Evolutionary conservation across 495 filamentous ascomycete genomes (phyloP).

Genomic region (Xanthoparmelia taractica): DNA sequence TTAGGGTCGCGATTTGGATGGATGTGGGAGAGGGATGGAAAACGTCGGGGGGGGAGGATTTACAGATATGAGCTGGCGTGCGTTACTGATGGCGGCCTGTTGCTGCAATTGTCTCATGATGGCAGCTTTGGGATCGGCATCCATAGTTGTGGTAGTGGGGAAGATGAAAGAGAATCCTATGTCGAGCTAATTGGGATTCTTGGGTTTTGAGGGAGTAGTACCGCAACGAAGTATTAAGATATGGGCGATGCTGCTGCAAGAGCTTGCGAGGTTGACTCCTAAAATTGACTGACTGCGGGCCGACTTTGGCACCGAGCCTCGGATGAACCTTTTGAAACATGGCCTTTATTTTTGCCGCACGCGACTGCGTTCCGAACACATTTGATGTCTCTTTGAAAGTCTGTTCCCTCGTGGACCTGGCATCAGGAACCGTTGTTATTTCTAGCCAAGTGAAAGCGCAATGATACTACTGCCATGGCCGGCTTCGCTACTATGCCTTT

Average conservation of each 20-base stretch:
- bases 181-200: no score
- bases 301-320: slow-evolving; percentile 7
- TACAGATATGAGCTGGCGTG: slow-evolving; percentile 67
- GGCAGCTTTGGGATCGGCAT: slow-evolving; percentile 52
- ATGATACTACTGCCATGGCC: slow-evolving; percentile 19
- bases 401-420: slow-evolving; percentile 1
- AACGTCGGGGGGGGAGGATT: slow-evolving; percentile 17
- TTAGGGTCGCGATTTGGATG: background rate
- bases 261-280: no score
- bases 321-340: slow-evolving; percentile 9
- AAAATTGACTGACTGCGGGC: slow-evolving; percentile 2
- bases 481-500: slow-evolving; percentile 21
- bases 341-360: slow-evolving; percentile 6
- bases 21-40: background rate
- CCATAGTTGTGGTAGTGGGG: slow-evolving; percentile 27
- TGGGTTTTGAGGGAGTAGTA: no score
- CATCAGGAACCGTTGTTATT: background rate
- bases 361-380: slow-evolving; percentile 10
- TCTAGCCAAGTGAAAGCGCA: background rate
- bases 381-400: slow-evolving; percentile 5
- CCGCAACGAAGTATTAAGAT: no score
- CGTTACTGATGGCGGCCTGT: slow-evolving; percentile 68
- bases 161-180: background rate
- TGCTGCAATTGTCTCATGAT: slow-evolving; percentile 68
- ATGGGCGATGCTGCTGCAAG: no score